A percentile compares a stretch with the other conserved stretches of the same genome.
phyloP scores from a whole-genome alignment of 352 stramenopile species.

The Pythium phragmiticola region DNA sequence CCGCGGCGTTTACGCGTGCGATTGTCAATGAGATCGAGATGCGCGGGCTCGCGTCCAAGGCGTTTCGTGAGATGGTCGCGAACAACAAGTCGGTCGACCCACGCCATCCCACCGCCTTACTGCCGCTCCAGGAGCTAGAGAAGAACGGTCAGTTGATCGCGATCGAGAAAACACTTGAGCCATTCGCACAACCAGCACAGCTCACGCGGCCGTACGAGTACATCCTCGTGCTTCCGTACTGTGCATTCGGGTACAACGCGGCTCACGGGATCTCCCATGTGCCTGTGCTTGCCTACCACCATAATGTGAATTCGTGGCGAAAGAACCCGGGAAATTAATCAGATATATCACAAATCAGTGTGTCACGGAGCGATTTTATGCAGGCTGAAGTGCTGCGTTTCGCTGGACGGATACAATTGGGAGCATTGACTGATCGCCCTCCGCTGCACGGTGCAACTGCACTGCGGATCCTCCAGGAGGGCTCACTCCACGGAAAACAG shows the following conservation, averaged over 20 bases:
- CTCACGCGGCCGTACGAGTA: background rate
- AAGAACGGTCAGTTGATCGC: slow-evolving; percentile 12
- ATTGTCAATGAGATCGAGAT: slow-evolving; percentile 12
- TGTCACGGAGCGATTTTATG: background rate
- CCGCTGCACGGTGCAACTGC: no score
- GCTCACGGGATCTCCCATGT: background rate
- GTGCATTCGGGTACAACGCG: slow-evolving; percentile 7
- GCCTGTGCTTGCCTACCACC: slow-evolving; percentile 6
- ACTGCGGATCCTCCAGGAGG: no score
- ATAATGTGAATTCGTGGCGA: slow-evolving; percentile 8
- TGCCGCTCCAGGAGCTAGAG: slow-evolving; percentile 5
- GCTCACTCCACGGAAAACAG: no score
- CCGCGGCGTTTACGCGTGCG: slow-evolving; percentile 17
- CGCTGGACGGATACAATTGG: no score
- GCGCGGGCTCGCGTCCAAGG: background rate
- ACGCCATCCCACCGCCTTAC: slow-evolving; percentile 2
- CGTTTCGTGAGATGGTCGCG: background rate
- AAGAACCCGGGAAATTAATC: background rate
- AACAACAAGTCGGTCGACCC: background rate
- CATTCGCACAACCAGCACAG: background rate
- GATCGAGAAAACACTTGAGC: background rate
- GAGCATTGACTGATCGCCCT: no score
- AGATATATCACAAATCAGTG: background rate
- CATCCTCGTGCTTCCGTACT: slow-evolving; percentile 15
- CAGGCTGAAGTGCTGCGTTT: no score